Base-by-base conservation (phyloP, 2,329 filamentous ascomycete genomes). In the Teratosphaeria pseudoeucalypti region DNA sequence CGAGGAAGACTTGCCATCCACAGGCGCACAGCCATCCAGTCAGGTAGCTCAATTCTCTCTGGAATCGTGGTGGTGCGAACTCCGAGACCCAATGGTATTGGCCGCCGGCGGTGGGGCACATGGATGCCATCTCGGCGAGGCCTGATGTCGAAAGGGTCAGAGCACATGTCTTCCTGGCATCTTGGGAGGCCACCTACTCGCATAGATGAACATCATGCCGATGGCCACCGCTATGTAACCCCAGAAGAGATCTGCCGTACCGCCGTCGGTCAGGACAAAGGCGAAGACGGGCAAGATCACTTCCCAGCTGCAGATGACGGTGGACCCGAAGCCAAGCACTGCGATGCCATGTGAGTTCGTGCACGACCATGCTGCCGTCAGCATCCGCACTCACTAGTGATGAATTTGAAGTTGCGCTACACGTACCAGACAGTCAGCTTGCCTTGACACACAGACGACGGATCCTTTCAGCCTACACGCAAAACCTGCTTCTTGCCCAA, bases 311-410 rank as follows among this genome's bases (percentile, higher is more conserved):
- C 63, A 62, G 55, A 72, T 68, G 37, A 71, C 61, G 0, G 68
- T 70, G 19, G 61, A 66, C 7, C 62, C 64, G 55, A 71, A 71
- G 23, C 69, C 69, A 16, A 70, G 59, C 60, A 69, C 43, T 71
- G 9, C 67, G 56, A 12, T 32, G 57, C 37, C 52, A 6, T 32
- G 52, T 29, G 26, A 54, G 23, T 11, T 14, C 14, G 19, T 7
- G 10, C 52, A 29, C 12, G 23, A 34, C 6, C 19, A 27, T 16
- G 14, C 14, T 14, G 16, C 43, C 11, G 16, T 19, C 43, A 23
- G 10, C 1, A 5, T 5, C 6, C n/a, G 19, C 9, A 23, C 16
- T 49, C 6, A 49, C 43, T 54, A 26, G 53, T 54, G 7, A 19
- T 19, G 6, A 54, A 54, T 10, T 14, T 54, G 53, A 54, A 54